Conservation (phyloP, 1,284 basidiomycete genomes). For the Gymnopus androsaceus region DNA sequence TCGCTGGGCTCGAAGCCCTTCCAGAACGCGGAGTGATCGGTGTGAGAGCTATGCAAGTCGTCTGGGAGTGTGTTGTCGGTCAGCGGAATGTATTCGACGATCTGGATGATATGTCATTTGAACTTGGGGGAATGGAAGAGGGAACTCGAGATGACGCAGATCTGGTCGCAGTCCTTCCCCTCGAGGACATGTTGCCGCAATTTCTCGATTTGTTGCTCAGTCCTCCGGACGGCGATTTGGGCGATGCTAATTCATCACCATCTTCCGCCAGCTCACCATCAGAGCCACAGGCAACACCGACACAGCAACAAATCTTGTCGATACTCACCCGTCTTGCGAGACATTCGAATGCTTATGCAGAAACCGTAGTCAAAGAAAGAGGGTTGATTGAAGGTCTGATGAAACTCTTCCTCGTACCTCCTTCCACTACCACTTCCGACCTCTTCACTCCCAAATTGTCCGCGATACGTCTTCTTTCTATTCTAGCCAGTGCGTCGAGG, state of each 20-base stretch:
- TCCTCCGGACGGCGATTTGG: conserved; percentile 33
- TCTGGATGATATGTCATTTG: conserved; percentile 21
- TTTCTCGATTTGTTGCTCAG: conserved; percentile 33
- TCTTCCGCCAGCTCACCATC: conserved; percentile 21
- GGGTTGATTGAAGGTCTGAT: conserved; percentile 55
- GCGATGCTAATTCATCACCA: neutral
- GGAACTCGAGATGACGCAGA: conserved; percentile 27
- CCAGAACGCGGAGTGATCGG: conserved; percentile 69
- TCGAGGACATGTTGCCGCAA: conserved; percentile 58
- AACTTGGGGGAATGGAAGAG: conserved; percentile 48
- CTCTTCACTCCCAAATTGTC: conserved; percentile 47
- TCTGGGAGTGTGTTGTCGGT: conserved; percentile 69
- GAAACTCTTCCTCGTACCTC: conserved; percentile 56
- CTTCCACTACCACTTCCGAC: conserved; percentile 39
- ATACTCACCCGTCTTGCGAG: conserved; percentile 65
- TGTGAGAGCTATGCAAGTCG: conserved; percentile 63
- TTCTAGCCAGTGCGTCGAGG: conserved; percentile 67
- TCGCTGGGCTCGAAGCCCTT: conserved; percentile 65
- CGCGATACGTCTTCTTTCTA: conserved; percentile 62
- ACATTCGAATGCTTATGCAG: conserved; percentile 57
- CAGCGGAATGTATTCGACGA: conserved; percentile 38
- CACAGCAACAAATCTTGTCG: conserved; percentile 59
- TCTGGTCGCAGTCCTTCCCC: conserved; percentile 48
- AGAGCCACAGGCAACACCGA: conserved; percentile 32
- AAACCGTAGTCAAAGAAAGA: conserved; percentile 46